Conservation (phyloP, 177 flowering plant species). For the Tripterygium wilfordii region DNA sequence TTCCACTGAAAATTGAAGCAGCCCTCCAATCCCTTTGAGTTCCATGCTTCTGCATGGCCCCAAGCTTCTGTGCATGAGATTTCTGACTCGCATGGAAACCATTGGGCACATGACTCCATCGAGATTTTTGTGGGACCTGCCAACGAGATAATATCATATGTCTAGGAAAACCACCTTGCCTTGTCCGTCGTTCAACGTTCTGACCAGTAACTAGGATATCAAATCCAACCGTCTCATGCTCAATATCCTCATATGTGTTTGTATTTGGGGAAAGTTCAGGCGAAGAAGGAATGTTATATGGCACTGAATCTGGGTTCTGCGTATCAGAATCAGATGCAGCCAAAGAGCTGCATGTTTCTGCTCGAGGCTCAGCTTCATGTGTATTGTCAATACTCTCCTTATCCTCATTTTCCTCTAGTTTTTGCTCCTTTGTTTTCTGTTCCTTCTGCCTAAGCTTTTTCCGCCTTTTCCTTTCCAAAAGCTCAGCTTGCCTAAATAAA, state of each 20-base stretch:
- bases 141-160: conserved; percentile 24
- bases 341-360: conserved; percentile 24
- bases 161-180: conserved; percentile 20
- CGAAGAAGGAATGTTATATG: conserved; percentile 9
- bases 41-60: conserved; percentile 33
- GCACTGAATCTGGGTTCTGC: conserved; percentile 12
- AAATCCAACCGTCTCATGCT: conserved; percentile 16
- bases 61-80: conserved; percentile 32
- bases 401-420: conserved; percentile 24
- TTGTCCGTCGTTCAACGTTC: conserved; percentile 22
- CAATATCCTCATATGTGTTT: conserved; percentile 21
- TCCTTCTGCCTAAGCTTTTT: conserved; percentile 80
- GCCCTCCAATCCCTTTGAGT: conserved; percentile 26
- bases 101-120: conserved; percentile 24
- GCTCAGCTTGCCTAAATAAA: conserved; percentile 55
- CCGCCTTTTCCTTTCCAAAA: conserved; percentile 63
- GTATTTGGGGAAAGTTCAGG: conserved; percentile 16
- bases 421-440: conserved; percentile 58
- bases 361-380: conserved; percentile 17
- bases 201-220: conserved; percentile 17
- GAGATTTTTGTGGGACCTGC: conserved; percentile 33
- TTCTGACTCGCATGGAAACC: conserved; percentile 34
- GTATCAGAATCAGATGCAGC: conserved; percentile 21
- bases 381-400: conserved; percentile 15
- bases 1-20: conserved; percentile 23